Percentiles rank a stretch among this genome's conserved stretches.
These are phyloP conservation scores for Peterozyma toletana DNA, from an alignment of 805 yeast species.

Conservation along the genomic window DNA sequence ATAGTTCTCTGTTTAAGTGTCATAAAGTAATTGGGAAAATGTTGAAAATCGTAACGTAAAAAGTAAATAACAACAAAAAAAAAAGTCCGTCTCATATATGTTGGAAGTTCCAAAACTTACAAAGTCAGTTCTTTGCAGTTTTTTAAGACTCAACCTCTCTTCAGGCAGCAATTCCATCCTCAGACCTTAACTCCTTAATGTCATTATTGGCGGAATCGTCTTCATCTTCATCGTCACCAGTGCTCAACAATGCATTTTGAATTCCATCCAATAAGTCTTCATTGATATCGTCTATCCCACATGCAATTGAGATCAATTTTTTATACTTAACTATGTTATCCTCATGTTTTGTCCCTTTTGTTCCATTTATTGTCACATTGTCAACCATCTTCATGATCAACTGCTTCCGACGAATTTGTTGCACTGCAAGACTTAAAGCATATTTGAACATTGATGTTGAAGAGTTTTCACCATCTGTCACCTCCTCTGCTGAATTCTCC, in stretches of 20 bases:
- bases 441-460: not conserved
- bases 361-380: slow-evolving; percentile 1
- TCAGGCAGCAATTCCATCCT: too few relatives aligned
- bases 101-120: too few relatives aligned
- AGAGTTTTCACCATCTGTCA: slow-evolving; percentile 4
- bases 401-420: slow-evolving; percentile 8
- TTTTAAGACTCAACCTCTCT: too few relatives aligned
- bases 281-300: slow-evolving; percentile 78
- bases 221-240: slow-evolving; percentile 4
- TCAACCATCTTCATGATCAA: not conserved
- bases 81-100: too few relatives aligned
- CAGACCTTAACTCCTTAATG: too few relatives aligned
- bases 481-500: slow-evolving; percentile 4
- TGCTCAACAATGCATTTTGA: slow-evolving; percentile 29
- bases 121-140: too few relatives aligned
- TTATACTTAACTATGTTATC: slow-evolving; percentile 48
- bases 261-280: slow-evolving; percentile 76
- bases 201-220: not conserved
- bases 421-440: slow-evolving; percentile 1
- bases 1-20: too few relatives aligned
- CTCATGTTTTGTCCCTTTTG: not conserved
- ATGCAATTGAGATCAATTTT: slow-evolving; percentile 65
- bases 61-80: too few relatives aligned
- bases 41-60: too few relatives aligned
- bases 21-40: too few relatives aligned